These are phyloP conservation scores for Raffaelea deltoideospora DNA, from an alignment of 2,329 filamentous ascomycete genomes.

Conservation along the genomic window DNA sequence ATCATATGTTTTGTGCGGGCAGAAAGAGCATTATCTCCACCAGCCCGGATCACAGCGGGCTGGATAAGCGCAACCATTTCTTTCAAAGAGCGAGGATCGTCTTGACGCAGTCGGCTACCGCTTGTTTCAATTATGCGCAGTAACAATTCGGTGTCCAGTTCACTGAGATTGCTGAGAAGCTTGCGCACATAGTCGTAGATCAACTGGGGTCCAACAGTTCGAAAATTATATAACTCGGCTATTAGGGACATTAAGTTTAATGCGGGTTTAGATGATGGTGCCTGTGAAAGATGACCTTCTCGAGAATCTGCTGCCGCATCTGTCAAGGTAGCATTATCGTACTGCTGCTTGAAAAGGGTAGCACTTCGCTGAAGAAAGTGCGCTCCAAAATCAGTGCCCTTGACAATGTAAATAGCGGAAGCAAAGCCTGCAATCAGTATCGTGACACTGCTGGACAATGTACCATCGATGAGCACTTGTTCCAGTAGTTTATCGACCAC, in stretches of 20 bases:
- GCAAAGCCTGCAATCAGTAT: slow-evolving; percentile 84
- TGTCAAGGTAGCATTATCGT: slow-evolving; percentile 25
- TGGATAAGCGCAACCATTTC: slow-evolving; percentile 74
- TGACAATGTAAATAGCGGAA: slow-evolving; percentile 70
- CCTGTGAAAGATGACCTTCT: slow-evolving; percentile 6
- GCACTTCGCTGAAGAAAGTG: slow-evolving; percentile 52
- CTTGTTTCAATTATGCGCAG: slow-evolving; percentile 70
- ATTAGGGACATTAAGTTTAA: slow-evolving; percentile 72
- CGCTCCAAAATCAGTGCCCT: slow-evolving; percentile 81
- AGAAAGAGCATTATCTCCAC: slow-evolving; percentile 55
- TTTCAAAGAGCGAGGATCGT: slow-evolving; percentile 77
- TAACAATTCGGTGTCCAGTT: slow-evolving; percentile 77
- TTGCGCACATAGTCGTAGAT: slow-evolving; percentile 83
- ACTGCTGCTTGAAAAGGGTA: slow-evolving; percentile 50
- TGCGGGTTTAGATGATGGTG: slow-evolving; percentile 37
- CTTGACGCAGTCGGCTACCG: slow-evolving; percentile 70
- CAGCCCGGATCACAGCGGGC: slow-evolving; percentile 47
- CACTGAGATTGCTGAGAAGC: slow-evolving; percentile 59
- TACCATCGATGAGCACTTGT: slow-evolving; percentile 66
- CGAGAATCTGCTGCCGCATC: slow-evolving; percentile 13
- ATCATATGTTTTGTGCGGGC: slow-evolving; percentile 95
- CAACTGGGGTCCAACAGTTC: slow-evolving; percentile 66
- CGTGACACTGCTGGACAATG: slow-evolving; percentile 73
- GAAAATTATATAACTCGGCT: slow-evolving; percentile 82
- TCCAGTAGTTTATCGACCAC: slow-evolving; percentile 64